Evolutionary conservation across 179 eudicot species (phyloP), one percentile per base, ranked within the genome.

Genomic region (Patellifolia procumbens): DNA sequence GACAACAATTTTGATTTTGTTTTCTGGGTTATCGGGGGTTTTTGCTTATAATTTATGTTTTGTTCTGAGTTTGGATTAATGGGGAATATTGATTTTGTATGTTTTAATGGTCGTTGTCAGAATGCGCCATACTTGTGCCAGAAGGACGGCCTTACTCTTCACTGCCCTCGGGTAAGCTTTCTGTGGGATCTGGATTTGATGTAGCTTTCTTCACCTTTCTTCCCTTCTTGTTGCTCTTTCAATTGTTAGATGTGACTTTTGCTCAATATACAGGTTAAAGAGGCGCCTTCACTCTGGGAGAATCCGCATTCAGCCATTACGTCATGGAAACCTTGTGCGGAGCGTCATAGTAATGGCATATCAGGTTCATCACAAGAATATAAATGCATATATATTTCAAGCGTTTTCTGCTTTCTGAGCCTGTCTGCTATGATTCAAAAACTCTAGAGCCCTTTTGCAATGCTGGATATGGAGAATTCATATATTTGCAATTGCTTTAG

Each of bases 241-340:
- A 9, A 42, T 58, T 53, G 70, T 42, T 55, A 69, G 13, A 60
- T 80, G 52, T 75, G 49, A 61, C 32, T 43, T 20, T 10, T 65
- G 56, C 83, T 45, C 22, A 35, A 4, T 34, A 56, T 80, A 37
- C 80, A 95, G 99, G 99, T 91, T 32, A 93, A 93, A 82, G 99
- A 95, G 79, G 71, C 87, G 31, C 86, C 97, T 73, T 93, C 98
- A 11, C 89, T 93, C 7, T 95, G 99, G 99, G 98, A 95, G 85
- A 95, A 95, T 84, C 99, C 99, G 76, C 76, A 81, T 75, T 86
- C 97, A 59, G 97, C 99, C 74, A 95, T 97, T 31, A 95, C 98
- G 17, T 93, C 99, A 35, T 95, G 99, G 99, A 95, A 91, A 82
- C 88, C 99, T 48, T 95, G 98, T 84, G 98, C 98, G 32, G 98